These are phyloP conservation scores for Fusarium tuaranense DNA, from an alignment of 2,329 filamentous ascomycete species.

Conservation along the genomic window DNA sequence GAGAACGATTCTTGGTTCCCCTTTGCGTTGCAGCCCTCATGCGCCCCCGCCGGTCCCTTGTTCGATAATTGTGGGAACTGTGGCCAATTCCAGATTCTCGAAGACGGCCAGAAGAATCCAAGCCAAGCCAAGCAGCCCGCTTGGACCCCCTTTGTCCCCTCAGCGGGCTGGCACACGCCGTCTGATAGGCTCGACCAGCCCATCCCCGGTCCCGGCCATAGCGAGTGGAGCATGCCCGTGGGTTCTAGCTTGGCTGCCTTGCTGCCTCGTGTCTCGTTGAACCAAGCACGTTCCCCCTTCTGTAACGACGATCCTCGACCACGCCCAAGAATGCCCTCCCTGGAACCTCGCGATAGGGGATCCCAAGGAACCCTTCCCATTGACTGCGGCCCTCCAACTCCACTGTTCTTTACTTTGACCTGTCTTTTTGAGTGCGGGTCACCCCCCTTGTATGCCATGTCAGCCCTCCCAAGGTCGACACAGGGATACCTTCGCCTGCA, in stretches of 20 bases:
- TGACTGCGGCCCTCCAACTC: constrained; percentile 19
- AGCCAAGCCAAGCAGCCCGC: constrained; percentile 40
- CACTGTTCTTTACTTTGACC: background rate
- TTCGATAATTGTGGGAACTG: constrained; percentile 29
- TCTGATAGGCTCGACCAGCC: constrained; percentile 23
- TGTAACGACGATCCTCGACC: constrained; percentile 32
- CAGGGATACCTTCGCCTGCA: background rate
- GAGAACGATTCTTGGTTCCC: constrained; percentile 43
- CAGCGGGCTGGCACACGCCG: constrained; percentile 12
- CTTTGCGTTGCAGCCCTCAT: constrained; percentile 28
- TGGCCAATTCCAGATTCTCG: constrained; percentile 44
- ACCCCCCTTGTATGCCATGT: background rate
- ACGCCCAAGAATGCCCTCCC: constrained; percentile 24
- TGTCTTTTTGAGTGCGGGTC: background rate
- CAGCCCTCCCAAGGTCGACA: constrained; percentile 2
- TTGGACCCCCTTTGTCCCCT: constrained; percentile 27
- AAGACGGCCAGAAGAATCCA: constrained; percentile 45
- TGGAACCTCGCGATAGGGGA: constrained; percentile 26
- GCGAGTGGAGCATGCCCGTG: constrained; percentile 19
- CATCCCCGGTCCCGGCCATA: constrained; percentile 9
- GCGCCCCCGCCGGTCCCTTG: constrained; percentile 32
- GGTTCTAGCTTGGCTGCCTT: constrained; percentile 25
- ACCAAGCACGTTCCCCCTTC: constrained; percentile 31
- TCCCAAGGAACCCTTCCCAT: constrained; percentile 17
- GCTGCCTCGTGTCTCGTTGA: constrained; percentile 36